Conservation (phyloP, 2,329 filamentous ascomycete species). For the Ilyonectria robusta region DNA sequence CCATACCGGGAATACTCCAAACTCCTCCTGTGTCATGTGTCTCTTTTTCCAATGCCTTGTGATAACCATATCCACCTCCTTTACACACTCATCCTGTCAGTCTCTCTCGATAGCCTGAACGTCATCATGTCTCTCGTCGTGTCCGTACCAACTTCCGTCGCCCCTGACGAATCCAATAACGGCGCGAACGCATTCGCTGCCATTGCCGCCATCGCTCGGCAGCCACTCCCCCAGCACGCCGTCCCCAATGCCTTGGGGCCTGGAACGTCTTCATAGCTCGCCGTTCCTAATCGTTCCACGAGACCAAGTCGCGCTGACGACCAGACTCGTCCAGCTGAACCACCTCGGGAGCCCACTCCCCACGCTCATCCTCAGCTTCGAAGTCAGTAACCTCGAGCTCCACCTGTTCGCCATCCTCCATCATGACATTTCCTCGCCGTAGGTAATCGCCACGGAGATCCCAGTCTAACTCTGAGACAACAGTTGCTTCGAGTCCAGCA, state of each 20-base stretch:
- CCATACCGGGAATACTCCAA: constrained; percentile 4
- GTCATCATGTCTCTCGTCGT: neutral
- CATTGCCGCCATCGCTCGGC: neutral
- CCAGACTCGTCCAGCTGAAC: constrained; percentile 68
- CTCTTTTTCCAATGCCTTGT: constrained; percentile 1
- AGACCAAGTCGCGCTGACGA: constrained; percentile 66
- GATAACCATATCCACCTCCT: neutral
- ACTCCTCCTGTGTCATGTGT: neutral
- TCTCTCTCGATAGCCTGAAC: neutral
- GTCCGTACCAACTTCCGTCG: neutral
- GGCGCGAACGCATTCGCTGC: neutral
- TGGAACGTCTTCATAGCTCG: constrained; percentile 18
- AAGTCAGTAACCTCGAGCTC: constrained; percentile 64
- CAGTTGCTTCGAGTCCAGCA: constrained; percentile 50
- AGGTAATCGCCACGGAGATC: constrained; percentile 67
- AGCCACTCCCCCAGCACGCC: neutral
- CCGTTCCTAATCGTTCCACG: constrained; percentile 57
- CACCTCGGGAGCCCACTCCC: constrained; percentile 67
- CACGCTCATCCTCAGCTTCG: constrained; percentile 67
- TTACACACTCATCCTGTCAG: neutral
- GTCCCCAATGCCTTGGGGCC: constrained; percentile 1
- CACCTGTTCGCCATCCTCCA: constrained; percentile 67
- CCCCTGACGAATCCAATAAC: neutral
- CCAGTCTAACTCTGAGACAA: constrained; percentile 65
- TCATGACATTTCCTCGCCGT: constrained; percentile 62